A percentile compares a stretch with the other conserved stretches of the same genome.
phyloP scores from a whole-genome alignment of 441 rosid species.

The Jatropha podagrica region DNA sequence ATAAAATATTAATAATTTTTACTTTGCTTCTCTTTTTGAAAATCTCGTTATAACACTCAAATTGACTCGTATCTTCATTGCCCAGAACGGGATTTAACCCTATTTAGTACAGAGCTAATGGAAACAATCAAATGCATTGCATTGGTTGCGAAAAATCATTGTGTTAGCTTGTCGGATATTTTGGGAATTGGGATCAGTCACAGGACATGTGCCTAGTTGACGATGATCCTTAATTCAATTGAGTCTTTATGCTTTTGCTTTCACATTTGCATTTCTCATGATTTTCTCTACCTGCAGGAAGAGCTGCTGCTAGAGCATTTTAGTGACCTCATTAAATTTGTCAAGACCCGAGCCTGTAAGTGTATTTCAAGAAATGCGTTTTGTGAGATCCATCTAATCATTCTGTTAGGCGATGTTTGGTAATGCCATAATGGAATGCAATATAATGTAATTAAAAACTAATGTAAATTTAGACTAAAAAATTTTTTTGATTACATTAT shows the following conservation, averaged over 20 bases:
- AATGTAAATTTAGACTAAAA: no score
- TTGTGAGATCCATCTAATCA: not conserved
- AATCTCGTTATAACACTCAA: not conserved
- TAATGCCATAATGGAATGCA: not conserved
- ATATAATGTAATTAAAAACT: no score
- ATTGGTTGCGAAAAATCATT: not conserved
- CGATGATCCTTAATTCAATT: not conserved
- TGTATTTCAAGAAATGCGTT: slow-evolving; percentile 2
- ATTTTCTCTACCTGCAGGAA: slow-evolving; percentile 57
- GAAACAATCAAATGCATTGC: not conserved
- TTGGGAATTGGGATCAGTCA: not conserved
- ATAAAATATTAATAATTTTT: no score
- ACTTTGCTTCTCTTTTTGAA: no score
- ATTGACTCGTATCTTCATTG: not conserved
- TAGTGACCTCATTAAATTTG: slow-evolving; percentile 85
- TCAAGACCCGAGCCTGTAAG: slow-evolving; percentile 91
- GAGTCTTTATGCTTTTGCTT: not conserved
- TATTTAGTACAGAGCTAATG: no score
- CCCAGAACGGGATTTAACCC: no score
- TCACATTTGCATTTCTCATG: not conserved
- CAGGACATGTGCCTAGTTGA: not conserved
- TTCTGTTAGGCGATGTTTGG: not conserved
- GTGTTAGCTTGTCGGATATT: not conserved
- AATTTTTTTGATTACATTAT: no score
- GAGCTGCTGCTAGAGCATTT: slow-evolving; percentile 92